Percentiles rank a stretch among this genome's conserved stretches.
Evolutionary conservation across 495 filamentous ascomycete species (phyloP).

Genomic region (Lophium mytilinum): DNA sequence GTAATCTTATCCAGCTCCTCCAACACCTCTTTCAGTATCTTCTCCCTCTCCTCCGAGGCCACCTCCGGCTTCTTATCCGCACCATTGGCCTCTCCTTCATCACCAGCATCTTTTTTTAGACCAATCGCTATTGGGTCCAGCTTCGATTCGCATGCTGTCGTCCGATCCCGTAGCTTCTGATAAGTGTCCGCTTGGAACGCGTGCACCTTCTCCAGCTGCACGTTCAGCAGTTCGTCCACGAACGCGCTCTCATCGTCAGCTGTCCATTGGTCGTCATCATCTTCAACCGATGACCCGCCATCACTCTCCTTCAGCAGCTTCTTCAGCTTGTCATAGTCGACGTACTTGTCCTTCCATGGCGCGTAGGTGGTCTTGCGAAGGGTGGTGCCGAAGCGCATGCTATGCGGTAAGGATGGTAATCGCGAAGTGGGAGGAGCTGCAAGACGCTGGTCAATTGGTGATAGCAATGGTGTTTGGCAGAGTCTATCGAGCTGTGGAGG

Average conservation of each 20-base stretch:
- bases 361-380: conserved; percentile 69
- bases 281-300: conserved; percentile 29
- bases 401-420: not conserved
- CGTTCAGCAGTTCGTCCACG: conserved; percentile 89
- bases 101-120: conserved; percentile 28
- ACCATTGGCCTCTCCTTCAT: conserved; percentile 22
- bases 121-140: conserved; percentile 39
- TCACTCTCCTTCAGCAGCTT: conserved; percentile 63
- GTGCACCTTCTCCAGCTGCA: conserved; percentile 91
- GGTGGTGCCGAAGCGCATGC: conserved; percentile 89
- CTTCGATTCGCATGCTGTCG: conserved; percentile 51
- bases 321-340: conserved; percentile 92
- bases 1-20: conserved; percentile 77
- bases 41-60: conserved; percentile 36
- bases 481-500: no score
- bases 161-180: conserved; percentile 60
- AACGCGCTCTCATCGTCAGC: conserved; percentile 91
- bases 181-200: conserved; percentile 74
- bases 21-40: conserved; percentile 58
- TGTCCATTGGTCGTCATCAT: conserved; percentile 62
- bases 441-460: no score
- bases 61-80: conserved; percentile 31
- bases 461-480: no score
- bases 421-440: no score
- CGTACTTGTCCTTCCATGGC: conserved; percentile 88